Base-by-base conservation (phyloP, 805 yeast species). In the Candida montana region DNA sequence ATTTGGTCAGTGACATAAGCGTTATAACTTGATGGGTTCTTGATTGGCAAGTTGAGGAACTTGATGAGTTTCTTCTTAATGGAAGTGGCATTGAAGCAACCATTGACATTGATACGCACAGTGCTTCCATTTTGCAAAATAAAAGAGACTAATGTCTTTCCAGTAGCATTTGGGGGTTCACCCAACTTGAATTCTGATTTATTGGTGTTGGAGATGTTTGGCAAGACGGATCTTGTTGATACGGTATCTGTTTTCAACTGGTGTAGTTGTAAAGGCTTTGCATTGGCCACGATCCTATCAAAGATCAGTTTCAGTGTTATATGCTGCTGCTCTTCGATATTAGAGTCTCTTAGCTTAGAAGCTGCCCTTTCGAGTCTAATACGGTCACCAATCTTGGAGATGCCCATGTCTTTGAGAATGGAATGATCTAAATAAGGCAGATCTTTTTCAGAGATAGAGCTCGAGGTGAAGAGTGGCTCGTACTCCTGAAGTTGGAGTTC, bases 321-420 rank as follows among this genome's bases (percentile, higher is more conserved):
- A 6, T 27, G 42, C 29, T 33, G 8, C 17, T 40, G 37, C 24
- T 39, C 18, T 4, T 33, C 21, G 8, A 37, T 23, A 16, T 46
- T 39, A 3, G 37, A 31, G 53, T 50, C 37, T 49, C 57, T 37
- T 63, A 78, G 52, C 32, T 66, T 59, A 24, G 72, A 66, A 3
- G 85, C 68, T 17, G 82, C 80, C 13, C 76, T 66, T 52, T 81
- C 77, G 10, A 91, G 61, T 23, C 83, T 68, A 17, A 91, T 67
- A 21, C 96, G 67, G 59, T 93, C 98, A 1, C 98, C 97, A 13
- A 91, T 75, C 49, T 77, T 82, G n/a, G 53, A 48, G 10, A 91
- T 61, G 0, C 96, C 95, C 10, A 93, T 57, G 42, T 83, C 93
- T 36, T 72, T 75, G 42, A 91, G 69, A 1, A 88, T 75, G 7